Conservation (phyloP, 805 yeast genomes). For the Nematodospora valgi region DNA sequence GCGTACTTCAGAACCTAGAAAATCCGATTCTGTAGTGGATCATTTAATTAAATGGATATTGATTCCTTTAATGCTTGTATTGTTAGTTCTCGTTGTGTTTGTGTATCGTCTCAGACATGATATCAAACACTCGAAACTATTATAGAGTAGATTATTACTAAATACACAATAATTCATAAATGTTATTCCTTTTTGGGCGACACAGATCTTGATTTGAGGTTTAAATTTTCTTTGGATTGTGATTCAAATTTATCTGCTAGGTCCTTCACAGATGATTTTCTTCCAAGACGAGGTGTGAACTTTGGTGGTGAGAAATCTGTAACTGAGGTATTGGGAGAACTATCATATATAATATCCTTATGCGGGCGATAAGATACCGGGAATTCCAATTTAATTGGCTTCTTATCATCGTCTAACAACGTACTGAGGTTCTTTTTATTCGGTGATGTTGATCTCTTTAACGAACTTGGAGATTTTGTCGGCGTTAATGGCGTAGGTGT, state of each 20-base stretch:
- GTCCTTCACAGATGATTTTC: conserved; percentile 33
- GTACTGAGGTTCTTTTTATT: conserved; percentile 31
- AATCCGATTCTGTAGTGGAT: conserved; percentile 10
- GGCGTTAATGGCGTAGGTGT: conserved; percentile 20
- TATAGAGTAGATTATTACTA: conserved; percentile 24
- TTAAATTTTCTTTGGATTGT: conserved; percentile 6
- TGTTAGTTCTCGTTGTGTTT: conserved; percentile 41
- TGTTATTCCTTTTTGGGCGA: neutral
- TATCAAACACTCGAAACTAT: conserved; percentile 57
- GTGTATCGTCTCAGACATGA: conserved; percentile 57
- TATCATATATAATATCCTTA: conserved; percentile 25
- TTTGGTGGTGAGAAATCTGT: conserved; percentile 27
- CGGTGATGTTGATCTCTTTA: conserved; percentile 38
- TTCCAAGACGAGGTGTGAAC: conserved; percentile 22
- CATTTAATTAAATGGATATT: conserved; percentile 35
- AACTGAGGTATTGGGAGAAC: conserved; percentile 1
- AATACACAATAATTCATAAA: neutral
- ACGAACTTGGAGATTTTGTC: conserved; percentile 11
- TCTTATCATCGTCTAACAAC: conserved; percentile 9
- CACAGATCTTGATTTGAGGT: neutral
- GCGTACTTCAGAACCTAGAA: conserved; percentile 2
- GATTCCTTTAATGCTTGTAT: conserved; percentile 37
- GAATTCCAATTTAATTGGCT: neutral
- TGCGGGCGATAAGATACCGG: conserved; percentile 6
- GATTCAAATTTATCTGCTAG: conserved; percentile 25